Evolutionary conservation across 495 filamentous ascomycete genomes (phyloP).

Genomic region (Talaromyces thailandensis): DNA sequence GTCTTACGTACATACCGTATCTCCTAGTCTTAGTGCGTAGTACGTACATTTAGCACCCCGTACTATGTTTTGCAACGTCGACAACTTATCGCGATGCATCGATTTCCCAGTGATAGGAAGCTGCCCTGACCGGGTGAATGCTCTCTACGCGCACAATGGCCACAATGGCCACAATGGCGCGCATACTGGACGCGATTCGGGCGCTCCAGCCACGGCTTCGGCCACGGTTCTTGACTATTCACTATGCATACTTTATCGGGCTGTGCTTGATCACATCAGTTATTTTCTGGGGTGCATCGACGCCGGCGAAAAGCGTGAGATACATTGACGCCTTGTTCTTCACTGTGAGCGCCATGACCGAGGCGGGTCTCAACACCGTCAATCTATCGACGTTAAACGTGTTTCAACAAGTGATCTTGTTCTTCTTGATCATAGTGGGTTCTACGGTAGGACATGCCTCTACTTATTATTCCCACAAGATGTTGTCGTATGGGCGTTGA

Average conservation of each 20-base stretch:
- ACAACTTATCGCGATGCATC: not conserved
- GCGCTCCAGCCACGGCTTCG: not conserved
- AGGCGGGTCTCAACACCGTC: slow-evolving; percentile 64
- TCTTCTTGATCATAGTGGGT: not conserved
- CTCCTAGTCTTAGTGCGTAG: not conserved
- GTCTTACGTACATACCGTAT: not conserved
- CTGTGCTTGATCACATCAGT: not conserved
- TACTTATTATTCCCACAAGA: not conserved
- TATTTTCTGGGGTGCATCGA: not conserved
- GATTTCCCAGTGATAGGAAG: not conserved
- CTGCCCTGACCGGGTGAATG: not conserved
- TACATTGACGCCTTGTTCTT: slow-evolving; percentile 60
- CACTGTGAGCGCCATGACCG: slow-evolving; percentile 69
- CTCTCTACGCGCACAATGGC: not conserved
- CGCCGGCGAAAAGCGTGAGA: not conserved
- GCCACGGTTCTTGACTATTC: not conserved
- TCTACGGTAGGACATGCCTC: not conserved
- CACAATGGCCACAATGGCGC: too few species aligned
- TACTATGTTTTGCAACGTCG: not conserved
- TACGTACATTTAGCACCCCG: not conserved
- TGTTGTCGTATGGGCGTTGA: not conserved
- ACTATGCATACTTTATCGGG: not conserved
- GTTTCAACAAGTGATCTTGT: slow-evolving; percentile 16
- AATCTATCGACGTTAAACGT: slow-evolving; percentile 63
- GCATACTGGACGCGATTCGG: not conserved